These are phyloP conservation scores for Elsinoe batatas DNA, from an alignment of 2,329 filamentous ascomycete genomes.

Conservation along the genomic window DNA sequence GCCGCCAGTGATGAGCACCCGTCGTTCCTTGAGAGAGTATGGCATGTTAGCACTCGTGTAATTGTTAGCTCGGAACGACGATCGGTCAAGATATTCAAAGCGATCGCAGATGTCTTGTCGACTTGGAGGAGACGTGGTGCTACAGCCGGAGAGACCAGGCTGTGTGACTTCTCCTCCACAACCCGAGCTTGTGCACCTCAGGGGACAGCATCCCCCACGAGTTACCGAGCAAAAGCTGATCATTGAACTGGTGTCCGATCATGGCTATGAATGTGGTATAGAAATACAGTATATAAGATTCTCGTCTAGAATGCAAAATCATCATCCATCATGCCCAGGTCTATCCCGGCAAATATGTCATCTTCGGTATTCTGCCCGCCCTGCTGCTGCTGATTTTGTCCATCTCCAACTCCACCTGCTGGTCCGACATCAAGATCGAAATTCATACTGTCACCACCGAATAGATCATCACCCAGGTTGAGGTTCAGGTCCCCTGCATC, in stretches of 20 bases:
- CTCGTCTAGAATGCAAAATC: slow-evolving; percentile 24
- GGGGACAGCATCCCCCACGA: too few relatives aligned
- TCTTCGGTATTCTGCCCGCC: slow-evolving; percentile 28
- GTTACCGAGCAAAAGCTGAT: too few relatives aligned
- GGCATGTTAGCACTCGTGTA: slow-evolving; percentile 39
- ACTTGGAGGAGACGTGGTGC: background rate
- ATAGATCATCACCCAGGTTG: slow-evolving; percentile 14
- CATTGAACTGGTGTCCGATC: background rate
- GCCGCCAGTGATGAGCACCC: slow-evolving; percentile 55
- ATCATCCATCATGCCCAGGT: slow-evolving; percentile 23
- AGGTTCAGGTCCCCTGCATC: slow-evolving; percentile 9
- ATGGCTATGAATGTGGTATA: background rate
- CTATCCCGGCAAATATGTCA: slow-evolving; percentile 35
- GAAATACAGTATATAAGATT: background rate
- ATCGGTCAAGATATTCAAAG: too few relatives aligned
- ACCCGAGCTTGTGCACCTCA: background rate
- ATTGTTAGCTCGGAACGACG: too few relatives aligned
- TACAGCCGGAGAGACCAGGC: background rate
- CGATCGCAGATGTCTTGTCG: background rate
- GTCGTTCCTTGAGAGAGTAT: slow-evolving; percentile 51
- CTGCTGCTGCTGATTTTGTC: slow-evolving; percentile 21
- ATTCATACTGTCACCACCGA: slow-evolving; percentile 17
- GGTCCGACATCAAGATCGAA: slow-evolving; percentile 23
- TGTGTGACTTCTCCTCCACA: slow-evolving; percentile 4
- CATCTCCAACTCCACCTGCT: slow-evolving; percentile 20